Evolutionary conservation across 306 rosid genomes (phyloP), one percentile per base, ranked within the genome.

Genomic region (Canavalia ensiformis): DNA sequence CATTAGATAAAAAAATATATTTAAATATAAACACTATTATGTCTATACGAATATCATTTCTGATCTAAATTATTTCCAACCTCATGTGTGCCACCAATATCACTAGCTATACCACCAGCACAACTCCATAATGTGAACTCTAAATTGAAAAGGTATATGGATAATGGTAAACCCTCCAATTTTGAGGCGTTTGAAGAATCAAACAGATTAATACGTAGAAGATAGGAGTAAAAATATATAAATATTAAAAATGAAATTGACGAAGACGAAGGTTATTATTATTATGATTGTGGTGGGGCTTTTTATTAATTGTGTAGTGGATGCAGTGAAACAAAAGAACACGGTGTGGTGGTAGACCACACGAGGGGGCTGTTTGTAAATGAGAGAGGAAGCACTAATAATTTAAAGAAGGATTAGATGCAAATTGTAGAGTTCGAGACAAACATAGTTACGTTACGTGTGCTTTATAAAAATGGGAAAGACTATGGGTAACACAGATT

Each of bases 361-460:
- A 72, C 81, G 84, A 75, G 83, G 76, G 77, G 74, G 82, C 2
- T 62, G 82, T 54, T 70, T 59, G 76, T 57, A 73, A 74, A 85
- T 60, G 55, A 68, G 9, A 75, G 81, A 75, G 82, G 74, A 76
- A 62, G 68, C 79, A 80, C 67, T 66, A 44, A 6, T 78, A 72
- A 69, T 72, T 78, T 58, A 49, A 76, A 57, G 4, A 45, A 34
- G 39, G 73, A 80, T 80, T 82, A 30, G 76, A 67, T 75, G 41
- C 67, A 78, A 81, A 74, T 18, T 69, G 82, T 65, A 76, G 92
- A 88, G 87, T 86, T 88, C 66, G 86, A 90, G 84, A 83, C 85
- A 91, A 88, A 87, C 91, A 90, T 76, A 45, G 86, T 84, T 85
- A 90, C 92, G 94, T 80, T 85, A 90, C 92, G 94, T 80, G 83